A percentile compares a stretch with the other conserved stretches of the same genome.
These are phyloP conservation scores for Alternaria sp. DNA, from an alignment of 2,329 filamentous ascomycete genomes.

Conservation along the genomic window DNA sequence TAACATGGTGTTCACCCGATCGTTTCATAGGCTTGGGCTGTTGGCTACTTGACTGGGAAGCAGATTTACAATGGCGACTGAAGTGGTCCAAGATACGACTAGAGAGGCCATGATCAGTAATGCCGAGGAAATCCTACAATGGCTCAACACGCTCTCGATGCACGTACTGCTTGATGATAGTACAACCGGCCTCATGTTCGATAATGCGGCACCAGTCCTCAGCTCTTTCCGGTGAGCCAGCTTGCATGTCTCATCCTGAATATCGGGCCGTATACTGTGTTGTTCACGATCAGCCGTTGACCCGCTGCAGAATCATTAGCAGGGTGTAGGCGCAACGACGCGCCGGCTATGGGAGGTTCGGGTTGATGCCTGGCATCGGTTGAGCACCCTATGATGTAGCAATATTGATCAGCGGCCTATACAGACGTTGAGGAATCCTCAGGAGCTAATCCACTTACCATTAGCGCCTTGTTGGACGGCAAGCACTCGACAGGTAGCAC, in stretches of 20 bases:
- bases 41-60: background rate
- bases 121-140: too few relatives aligned
- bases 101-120: background rate
- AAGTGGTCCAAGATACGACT: background rate
- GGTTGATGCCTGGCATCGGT: constrained; percentile 7
- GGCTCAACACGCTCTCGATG: background rate
- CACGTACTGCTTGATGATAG: background rate
- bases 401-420: constrained; percentile 11
- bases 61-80: background rate
- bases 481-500: constrained; percentile 8
- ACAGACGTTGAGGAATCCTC: background rate
- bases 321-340: background rate
- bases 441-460: background rate
- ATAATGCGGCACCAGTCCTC: background rate
- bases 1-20: background rate
- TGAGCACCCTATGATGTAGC: constrained; percentile 7
- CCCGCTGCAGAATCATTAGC: background rate
- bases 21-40: background rate
- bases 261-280: background rate
- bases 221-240: background rate
- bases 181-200: background rate
- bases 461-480: constrained; percentile 16
- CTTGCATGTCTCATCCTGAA: background rate
- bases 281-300: background rate
- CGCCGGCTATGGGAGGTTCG: background rate